Evolutionary conservation across 2,329 filamentous ascomycete species (phyloP), one percentile per base, ranked within the genome.

Genomic region (Colletotrichum karsti): DNA sequence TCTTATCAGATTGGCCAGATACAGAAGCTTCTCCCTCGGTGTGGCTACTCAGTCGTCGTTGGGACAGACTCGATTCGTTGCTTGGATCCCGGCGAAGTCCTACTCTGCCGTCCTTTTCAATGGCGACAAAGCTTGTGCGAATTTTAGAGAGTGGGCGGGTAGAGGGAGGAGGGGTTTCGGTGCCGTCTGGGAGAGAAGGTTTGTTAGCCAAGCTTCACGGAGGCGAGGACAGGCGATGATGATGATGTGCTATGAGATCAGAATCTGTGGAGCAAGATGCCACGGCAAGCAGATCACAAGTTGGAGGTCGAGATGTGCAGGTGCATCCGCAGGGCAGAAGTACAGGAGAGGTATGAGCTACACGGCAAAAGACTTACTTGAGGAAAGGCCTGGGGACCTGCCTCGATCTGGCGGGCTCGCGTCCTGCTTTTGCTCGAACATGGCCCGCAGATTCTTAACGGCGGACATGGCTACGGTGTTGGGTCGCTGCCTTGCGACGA

Each of bases 391-490:
- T 60, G 91, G 91, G 65, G 90, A 92, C 78, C 92, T 86, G 69
- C 92, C 92, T 82, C 92, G 86, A 71, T 92, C 91, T 15, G 90
- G 89, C 71, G 90, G 87, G 73, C 87, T 91, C 65, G 84, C 83
- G 72, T 89, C 87, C 77, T 86, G 88, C 80, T 89, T 92, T 77
- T 90, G 89, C 84, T 95, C 92, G 78, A 94, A 94, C 87, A 93
- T 93, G 76, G 92, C 92, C 74, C 91, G 87, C 72, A 95, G 88
- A 81, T 92, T 93, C 82, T 86, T 91, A 75, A 93, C 91, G 75
- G 88, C 90, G 76, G 90, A 90, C 87, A 90, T 90, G 75, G 78
- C 82, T 79, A 80, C 79, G 74, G 79, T 69, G 69, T 69, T 63
- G 50, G 41, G 60, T 62, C 26, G 42, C 59, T 63, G 42, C 37